Base-by-base conservation (phyloP, 371 early-diverging fungal genomes). In the Saksenaea vasiformis region DNA sequence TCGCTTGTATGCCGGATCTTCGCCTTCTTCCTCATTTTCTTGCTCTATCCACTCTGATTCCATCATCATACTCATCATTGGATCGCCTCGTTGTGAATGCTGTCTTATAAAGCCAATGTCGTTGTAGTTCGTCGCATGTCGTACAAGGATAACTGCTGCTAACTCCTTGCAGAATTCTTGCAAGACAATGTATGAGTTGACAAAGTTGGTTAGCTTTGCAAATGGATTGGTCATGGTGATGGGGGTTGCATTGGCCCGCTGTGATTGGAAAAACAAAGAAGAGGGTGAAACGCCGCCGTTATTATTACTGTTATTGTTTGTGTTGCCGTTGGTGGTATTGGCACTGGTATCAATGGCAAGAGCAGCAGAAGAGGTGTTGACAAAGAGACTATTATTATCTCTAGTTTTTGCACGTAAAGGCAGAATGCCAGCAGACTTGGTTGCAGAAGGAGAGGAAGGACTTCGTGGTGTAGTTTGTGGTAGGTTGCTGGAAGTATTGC, bases 111-210 rank as follows among this genome's bases (percentile, higher is more conserved):
- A 69, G 17, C 76, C 72, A 28, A 76, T 70, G 13, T 76, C 74
- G 22, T 71, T 73, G 60, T 73, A 76, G 28, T 75, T 76, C 13
- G 77, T 71, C 0, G 82, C 78, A 63, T 87, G 86, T 24, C 84
- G 73, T 8, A 88, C 88, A 26, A 88, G 69, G 14, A 86, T 79
- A 0, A 82, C 84, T 1, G 86, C 87, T 0, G 86, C 87, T 41
- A 88, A 64, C 55, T 88, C 88, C 65, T 87, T 87, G 65, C 86
- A 86, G 58, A 88, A 88, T 47, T 87, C 88, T 62, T 88, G 87
- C 10, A 88, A 56, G 0, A 87, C 82, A 58, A 87, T 85, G 59
- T 82, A 88, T 1, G 85, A 79, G 51, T 85, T 76, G 5, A 88
- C 84, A 69, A 88, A 88, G n/a, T 82, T 75, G n/a, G 80, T 68